Base-by-base conservation (phyloP, 257 asterid species). In the Cordia subcordata region DNA sequence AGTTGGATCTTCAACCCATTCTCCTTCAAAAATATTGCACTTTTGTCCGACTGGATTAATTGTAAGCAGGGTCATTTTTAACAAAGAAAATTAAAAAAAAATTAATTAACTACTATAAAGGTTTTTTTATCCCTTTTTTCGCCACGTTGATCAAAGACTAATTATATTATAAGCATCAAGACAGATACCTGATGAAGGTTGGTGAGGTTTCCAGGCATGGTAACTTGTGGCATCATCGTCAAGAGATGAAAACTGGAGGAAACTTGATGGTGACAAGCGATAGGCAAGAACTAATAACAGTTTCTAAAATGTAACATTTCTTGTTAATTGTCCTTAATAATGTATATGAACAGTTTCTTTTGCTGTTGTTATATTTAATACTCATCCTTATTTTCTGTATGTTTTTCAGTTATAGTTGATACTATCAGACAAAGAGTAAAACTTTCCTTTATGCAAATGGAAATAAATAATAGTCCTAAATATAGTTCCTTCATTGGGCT, bases 21-120 rank as follows among this genome's bases (percentile, higher is more conserved):
- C 87, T 51, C 97, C 95, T 39, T 47, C 51, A 65, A 86, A 86
- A 35, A 89, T 42, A 70, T 84, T 68, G 49, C 97, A 89, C 39
- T 59, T 74, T 47, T 46, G 93, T 81, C 80, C 15, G 66, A 51
- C 47, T 8, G 61, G 18, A 59, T 9, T 13, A 42, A 42, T 14
- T 8, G 10, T 3, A 42, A 8, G 12, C 15, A 42, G 47, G 3
- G 47, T n/a, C n/a, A n/a, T n/a, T n/a, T n/a, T n/a, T n/a, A 14
- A 42, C 14, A 42, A 42, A 27, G n/a, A n/a, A n/a, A n/a, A n/a
- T 27, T n/a, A n/a, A n/a, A n/a, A n/a, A n/a, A n/a, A n/a, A n/a
- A n/a, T n/a, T n/a, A n/a, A n/a, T n/a, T n/a, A n/a, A n/a, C n/a
- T n/a, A n/a, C n/a, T n/a, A n/a, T n/a, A n/a, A n/a, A n/a, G n/a